phyloP scores from a whole-genome alignment of 805 yeast genomes.

The Kuraishia floccosa region DNA sequence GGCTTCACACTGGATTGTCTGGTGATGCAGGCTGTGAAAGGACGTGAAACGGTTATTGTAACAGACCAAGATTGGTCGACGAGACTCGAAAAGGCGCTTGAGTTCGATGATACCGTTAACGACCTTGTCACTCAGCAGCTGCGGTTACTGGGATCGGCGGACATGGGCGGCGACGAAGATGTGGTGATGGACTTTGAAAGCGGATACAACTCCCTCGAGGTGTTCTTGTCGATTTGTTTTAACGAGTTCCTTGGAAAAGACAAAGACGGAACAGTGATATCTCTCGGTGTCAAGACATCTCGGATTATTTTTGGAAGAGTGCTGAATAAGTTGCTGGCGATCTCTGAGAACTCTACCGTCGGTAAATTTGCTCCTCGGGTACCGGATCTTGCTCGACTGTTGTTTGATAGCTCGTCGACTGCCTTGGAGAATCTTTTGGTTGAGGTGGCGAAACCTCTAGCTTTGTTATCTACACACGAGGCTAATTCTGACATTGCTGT shows the following conservation, averaged over 20 bases:
- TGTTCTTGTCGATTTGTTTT: constrained; percentile 21
- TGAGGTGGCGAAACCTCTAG: not conserved
- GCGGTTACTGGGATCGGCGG: constrained; percentile 5
- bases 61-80: constrained; percentile 67
- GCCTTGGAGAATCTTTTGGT: not conserved
- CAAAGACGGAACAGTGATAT: constrained; percentile 3
- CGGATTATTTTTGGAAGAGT: not conserved
- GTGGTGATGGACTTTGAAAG: constrained; percentile 3
- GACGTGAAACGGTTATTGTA: constrained; percentile 40
- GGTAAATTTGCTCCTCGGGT: not conserved
- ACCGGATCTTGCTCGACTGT: not conserved
- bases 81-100: constrained; percentile 59
- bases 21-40: constrained; percentile 53
- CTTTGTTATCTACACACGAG: not conserved
- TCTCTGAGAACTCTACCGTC: not conserved
- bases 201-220: constrained; percentile 6
- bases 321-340: not conserved
- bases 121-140: not conserved
- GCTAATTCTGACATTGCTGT: not conserved
- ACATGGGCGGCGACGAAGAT: constrained; percentile 5
- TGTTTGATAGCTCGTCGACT: not conserved
- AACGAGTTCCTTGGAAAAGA: constrained; percentile 21
- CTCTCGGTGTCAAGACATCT: not conserved
- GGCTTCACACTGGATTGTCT: constrained; percentile 46
- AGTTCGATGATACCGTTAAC: constrained; percentile 41